phyloP scores from a whole-genome alignment of 306 rosid genomes.

The Canavalia ensiformis region DNA sequence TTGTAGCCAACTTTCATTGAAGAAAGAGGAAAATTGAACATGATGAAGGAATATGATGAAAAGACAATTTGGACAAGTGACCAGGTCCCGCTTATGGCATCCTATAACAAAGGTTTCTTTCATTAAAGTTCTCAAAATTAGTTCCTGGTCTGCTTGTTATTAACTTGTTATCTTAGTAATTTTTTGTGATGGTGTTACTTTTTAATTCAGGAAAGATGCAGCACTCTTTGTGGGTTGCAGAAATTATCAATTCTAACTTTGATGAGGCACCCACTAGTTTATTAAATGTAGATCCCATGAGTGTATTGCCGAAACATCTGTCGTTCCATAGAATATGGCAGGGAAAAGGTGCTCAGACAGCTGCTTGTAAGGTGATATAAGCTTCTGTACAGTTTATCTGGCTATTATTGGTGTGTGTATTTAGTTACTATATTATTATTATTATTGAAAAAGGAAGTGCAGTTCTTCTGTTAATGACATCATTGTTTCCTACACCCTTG shows the following conservation, averaged over 20 bases:
- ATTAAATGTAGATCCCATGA: constrained; percentile 69
- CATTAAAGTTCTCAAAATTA: constrained; percentile 33
- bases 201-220: constrained; percentile 91
- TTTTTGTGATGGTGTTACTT: constrained; percentile 41
- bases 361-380: constrained; percentile 82
- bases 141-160: constrained; percentile 42
- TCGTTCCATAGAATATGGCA: constrained; percentile 95
- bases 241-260: constrained; percentile 68
- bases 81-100: constrained; percentile 91
- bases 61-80: constrained; percentile 98
- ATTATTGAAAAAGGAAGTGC: constrained; percentile 10
- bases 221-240: constrained; percentile 94
- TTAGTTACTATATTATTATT: constrained; percentile 23
- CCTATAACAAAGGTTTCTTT: constrained; percentile 83
- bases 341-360: constrained; percentile 91
- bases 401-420: constrained; percentile 35
- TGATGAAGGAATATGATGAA: constrained; percentile 95
- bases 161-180: constrained; percentile 38
- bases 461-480: constrained; percentile 3
- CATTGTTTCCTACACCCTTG: constrained; percentile 9
- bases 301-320: constrained; percentile 67
- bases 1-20: constrained; percentile 76
- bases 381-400: constrained; percentile 16
- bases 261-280: constrained; percentile 58
- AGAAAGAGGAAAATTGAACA: constrained; percentile 86